Conservation (phyloP, 176 grass and related monocot species). For the Eragrostis curvula region DNA sequence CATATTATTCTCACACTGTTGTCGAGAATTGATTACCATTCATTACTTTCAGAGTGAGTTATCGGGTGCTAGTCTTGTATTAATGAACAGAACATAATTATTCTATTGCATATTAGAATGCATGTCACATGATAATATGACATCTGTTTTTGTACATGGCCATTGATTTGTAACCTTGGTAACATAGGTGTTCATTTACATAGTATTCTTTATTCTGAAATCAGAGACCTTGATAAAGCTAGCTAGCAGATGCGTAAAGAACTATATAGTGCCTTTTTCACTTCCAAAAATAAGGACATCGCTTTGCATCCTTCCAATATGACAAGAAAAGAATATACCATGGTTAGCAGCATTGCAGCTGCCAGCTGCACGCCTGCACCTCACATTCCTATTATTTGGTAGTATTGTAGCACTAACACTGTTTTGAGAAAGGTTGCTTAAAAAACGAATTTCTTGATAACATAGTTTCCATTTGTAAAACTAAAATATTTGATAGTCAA, state of each 20-base stretch:
- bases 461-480: neutral
- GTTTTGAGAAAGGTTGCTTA: neutral
- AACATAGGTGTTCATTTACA: neutral
- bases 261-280: neutral
- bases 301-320: neutral
- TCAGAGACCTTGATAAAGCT: neutral
- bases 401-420: neutral
- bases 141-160: neutral
- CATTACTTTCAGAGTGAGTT: slow-evolving; percentile 4
- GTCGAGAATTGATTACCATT: slow-evolving; percentile 26
- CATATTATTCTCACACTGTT: slow-evolving; percentile 5
- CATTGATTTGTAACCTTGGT: neutral
- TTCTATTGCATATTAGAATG: slow-evolving; percentile 23
- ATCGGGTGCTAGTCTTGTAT: neutral
- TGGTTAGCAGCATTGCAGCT: neutral
- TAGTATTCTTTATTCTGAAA: slow-evolving; percentile 17
- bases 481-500: neutral
- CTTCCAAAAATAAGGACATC: slow-evolving; percentile 5
- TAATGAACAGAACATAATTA: neutral
- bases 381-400: neutral
- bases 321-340: slow-evolving; percentile 5
- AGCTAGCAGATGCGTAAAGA: slow-evolving; percentile 5
- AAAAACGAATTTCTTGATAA: neutral
- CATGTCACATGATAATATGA: neutral
- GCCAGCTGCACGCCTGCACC: neutral